These are phyloP conservation scores for Sporothrix variecibatus DNA, from an alignment of 2,329 filamentous ascomycete species.

Conservation along the genomic window DNA sequence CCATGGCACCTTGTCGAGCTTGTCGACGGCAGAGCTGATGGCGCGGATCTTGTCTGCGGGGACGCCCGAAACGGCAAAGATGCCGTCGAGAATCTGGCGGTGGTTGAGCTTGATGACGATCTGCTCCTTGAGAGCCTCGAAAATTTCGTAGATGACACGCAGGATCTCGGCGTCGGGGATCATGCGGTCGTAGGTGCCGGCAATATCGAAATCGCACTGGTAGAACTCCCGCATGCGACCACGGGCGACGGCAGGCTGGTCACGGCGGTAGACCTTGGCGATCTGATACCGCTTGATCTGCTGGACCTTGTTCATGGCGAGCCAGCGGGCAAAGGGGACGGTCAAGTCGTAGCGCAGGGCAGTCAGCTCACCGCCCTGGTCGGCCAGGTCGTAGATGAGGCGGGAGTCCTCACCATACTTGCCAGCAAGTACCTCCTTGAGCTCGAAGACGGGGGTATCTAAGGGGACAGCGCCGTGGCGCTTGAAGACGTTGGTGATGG, in stretches of 20 bases:
- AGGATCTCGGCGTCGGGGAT: slow-evolving; percentile 89
- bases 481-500: slow-evolving; percentile 35
- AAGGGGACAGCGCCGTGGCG: slow-evolving; percentile 71
- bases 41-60: slow-evolving; percentile 82
- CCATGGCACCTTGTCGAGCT: slow-evolving; percentile 91
- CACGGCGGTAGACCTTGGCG: slow-evolving; percentile 74
- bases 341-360: slow-evolving; percentile 75
- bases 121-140: slow-evolving; percentile 67
- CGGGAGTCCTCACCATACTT: slow-evolving; percentile 71
- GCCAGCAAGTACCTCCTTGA: slow-evolving; percentile 65
- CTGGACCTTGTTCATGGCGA: slow-evolving; percentile 86
- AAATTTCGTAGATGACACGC: slow-evolving; percentile 81
- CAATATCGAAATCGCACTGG: slow-evolving; percentile 96
- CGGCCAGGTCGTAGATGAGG: slow-evolving; percentile 70
- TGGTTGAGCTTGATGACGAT: slow-evolving; percentile 95
- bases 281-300: slow-evolving; percentile 94
- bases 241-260: slow-evolving; percentile 70
- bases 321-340: slow-evolving; percentile 73
- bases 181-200: slow-evolving; percentile 85
- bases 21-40: slow-evolving; percentile 92
- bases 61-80: slow-evolving; percentile 90
- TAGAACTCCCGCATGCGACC: slow-evolving; percentile 95
- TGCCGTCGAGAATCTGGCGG: slow-evolving; percentile 87
- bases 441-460: slow-evolving; percentile 74
- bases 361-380: slow-evolving; percentile 81